These are phyloP conservation scores for Moringa oleifera DNA, from an alignment of 345 rosid species.

Conservation along the genomic window DNA sequence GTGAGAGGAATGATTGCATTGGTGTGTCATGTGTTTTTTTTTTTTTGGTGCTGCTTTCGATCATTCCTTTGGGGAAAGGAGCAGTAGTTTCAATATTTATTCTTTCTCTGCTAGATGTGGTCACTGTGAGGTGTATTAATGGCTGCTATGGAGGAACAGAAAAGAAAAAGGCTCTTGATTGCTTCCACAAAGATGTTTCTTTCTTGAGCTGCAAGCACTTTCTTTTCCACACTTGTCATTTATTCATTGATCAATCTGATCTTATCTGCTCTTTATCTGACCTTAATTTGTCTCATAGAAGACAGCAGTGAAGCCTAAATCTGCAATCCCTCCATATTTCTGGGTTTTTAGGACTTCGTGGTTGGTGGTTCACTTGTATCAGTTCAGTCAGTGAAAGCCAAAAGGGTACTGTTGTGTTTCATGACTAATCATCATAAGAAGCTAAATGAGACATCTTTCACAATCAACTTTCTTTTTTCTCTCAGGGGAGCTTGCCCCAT, in stretches of 20 bases:
- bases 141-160: slow-evolving; percentile 7
- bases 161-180: slow-evolving; percentile 5
- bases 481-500: too few species aligned
- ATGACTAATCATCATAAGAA: too few species aligned
- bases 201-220: slow-evolving; percentile 25
- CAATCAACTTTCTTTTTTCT: too few species aligned
- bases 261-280: slow-evolving; percentile 3
- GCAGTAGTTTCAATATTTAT: slow-evolving; percentile 17
- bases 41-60: slow-evolving; percentile 2
- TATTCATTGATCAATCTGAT: slow-evolving; percentile 3
- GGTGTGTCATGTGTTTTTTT: slow-evolving; percentile 20
- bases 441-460: too few species aligned
- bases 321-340: too few species aligned
- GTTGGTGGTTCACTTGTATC: too few species aligned
- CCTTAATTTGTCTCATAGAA: too few species aligned
- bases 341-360: too few species aligned
- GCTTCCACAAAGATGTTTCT: slow-evolving; percentile 7
- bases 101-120: slow-evolving; percentile 1
- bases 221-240: neutral
- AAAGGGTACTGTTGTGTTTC: too few species aligned
- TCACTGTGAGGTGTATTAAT: slow-evolving; percentile 15
- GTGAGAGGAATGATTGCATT: slow-evolving; percentile 15
- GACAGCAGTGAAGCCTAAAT: too few species aligned
- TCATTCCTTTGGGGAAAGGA: slow-evolving; percentile 13
- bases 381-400: too few species aligned